Percentiles rank a stretch among this genome's conserved stretches.
phyloP scores from a whole-genome alignment of 1,139 yeast genomes.

The Scheffersomyces titani region DNA sequence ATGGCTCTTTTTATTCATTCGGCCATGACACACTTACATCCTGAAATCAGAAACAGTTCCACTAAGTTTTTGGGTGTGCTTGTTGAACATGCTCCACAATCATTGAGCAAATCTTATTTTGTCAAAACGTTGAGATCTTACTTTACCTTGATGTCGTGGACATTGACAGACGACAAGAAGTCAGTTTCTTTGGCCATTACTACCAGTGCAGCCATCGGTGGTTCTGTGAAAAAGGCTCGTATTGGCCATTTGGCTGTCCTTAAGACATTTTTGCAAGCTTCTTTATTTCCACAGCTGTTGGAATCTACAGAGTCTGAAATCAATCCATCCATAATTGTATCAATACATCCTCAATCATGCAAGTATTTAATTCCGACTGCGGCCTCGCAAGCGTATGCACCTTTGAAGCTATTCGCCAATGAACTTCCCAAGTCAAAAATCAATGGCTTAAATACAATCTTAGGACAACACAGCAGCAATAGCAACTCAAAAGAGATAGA shows the following conservation, averaged over 20 bases:
- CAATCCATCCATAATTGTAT: conserved; percentile 2
- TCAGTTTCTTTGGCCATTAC: conserved; percentile 48
- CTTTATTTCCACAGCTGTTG: conserved; percentile 29
- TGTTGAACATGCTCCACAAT: conserved; percentile 45
- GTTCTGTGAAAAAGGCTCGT: conserved; percentile 40
- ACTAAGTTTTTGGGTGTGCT: conserved; percentile 62
- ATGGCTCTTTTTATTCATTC: conserved; percentile 78
- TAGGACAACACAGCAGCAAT: conserved; percentile 2
- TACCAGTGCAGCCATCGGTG: conserved; percentile 43
- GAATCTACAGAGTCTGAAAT: conserved; percentile 3
- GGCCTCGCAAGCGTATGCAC: conserved; percentile 60
- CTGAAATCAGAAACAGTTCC: conserved; percentile 71
- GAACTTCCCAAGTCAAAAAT: conserved; percentile 25
- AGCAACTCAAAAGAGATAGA: conserved; percentile 12
- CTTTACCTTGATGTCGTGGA: conserved; percentile 66
- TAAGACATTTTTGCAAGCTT: conserved; percentile 37
- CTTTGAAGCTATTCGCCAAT: conserved; percentile 53
- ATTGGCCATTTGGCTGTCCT: conserved; percentile 47
- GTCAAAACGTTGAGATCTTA: conserved; percentile 58
- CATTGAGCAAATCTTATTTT: conserved; percentile 59
- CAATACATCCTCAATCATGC: conserved; percentile 44
- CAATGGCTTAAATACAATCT: background rate
- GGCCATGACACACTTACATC: conserved; percentile 90
- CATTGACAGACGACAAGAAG: conserved; percentile 42
- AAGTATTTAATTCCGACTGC: conserved; percentile 54